Evolutionary conservation across 1,139 yeast species (phyloP).

Genomic region (Yamadazyma epiphylla): DNA sequence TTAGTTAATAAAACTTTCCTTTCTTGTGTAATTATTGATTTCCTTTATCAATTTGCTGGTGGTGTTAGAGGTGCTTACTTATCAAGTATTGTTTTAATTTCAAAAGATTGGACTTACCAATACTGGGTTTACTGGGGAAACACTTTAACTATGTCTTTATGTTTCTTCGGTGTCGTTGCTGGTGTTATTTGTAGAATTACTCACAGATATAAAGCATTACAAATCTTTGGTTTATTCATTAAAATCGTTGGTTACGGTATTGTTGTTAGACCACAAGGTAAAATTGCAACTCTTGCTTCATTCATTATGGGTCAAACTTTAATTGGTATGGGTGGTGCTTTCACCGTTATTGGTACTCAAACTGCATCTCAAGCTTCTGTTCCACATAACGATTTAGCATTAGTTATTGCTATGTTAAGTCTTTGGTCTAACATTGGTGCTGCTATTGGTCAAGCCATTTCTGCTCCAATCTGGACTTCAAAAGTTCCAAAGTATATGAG

Average conservation of each 20-base stretch:
- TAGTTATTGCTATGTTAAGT: conserved; percentile 38
- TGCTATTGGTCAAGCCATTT: conserved; percentile 41
- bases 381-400: conserved; percentile 44
- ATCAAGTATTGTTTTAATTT: conserved; percentile 10
- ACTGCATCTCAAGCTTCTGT: conserved; percentile 32
- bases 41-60: conserved; percentile 22
- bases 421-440: conserved; percentile 39
- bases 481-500: conserved; percentile 27
- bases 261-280: conserved; percentile 14
- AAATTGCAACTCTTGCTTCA: conserved; percentile 16
- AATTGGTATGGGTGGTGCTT: conserved; percentile 27
- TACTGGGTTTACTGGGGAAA: conserved; percentile 31
- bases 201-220: conserved; percentile 27
- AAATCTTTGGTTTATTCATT: conserved; percentile 21
- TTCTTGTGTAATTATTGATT: conserved; percentile 9
- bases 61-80: conserved; percentile 7
- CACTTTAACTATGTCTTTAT: conserved; percentile 25
- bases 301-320: conserved; percentile 19
- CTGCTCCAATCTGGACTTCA: conserved; percentile 48
- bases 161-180: conserved; percentile 27
- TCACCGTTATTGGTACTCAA: conserved; percentile 24
- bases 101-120: conserved; percentile 18
- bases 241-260: conserved; percentile 26
- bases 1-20: conserved; percentile 28
- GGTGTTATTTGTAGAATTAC: conserved; percentile 23